These are phyloP conservation scores for Panicum miliaceum DNA, from an alignment of 176 grass and related monocot species.

Conservation along the genomic window DNA sequence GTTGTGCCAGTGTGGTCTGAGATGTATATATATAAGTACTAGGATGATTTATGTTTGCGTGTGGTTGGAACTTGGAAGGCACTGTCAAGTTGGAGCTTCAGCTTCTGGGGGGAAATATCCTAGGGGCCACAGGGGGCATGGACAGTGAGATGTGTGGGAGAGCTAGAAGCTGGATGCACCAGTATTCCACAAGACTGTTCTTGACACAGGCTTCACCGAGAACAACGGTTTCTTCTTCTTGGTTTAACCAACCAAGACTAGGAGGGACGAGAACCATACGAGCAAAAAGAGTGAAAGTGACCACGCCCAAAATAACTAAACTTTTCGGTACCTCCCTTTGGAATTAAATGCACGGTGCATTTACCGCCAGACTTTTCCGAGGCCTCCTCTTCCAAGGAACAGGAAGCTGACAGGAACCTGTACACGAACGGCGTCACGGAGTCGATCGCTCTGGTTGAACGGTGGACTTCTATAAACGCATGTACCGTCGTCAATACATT, in stretches of 20 bases:
- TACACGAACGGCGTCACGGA: background rate
- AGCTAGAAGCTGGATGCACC: background rate
- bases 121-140: background rate
- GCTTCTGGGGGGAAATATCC: background rate
- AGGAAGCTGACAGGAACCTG: background rate
- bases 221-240: background rate
- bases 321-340: background rate
- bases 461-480: background rate
- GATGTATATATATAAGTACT: background rate
- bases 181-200: background rate
- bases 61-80: constrained; percentile 13
- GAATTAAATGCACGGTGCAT: background rate
- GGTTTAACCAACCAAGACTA: background rate
- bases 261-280: background rate
- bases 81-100: background rate
- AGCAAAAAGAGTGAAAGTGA: background rate
- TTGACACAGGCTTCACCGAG: constrained; percentile 1
- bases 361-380: background rate
- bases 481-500: background rate
- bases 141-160: background rate
- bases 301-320: background rate
- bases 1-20: background rate
- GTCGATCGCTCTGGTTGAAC: background rate
- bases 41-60: background rate
- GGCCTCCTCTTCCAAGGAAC: background rate